Evolutionary conservation across 2,329 filamentous ascomycete species (phyloP).

Genomic region (Delphinella strobiligena): DNA sequence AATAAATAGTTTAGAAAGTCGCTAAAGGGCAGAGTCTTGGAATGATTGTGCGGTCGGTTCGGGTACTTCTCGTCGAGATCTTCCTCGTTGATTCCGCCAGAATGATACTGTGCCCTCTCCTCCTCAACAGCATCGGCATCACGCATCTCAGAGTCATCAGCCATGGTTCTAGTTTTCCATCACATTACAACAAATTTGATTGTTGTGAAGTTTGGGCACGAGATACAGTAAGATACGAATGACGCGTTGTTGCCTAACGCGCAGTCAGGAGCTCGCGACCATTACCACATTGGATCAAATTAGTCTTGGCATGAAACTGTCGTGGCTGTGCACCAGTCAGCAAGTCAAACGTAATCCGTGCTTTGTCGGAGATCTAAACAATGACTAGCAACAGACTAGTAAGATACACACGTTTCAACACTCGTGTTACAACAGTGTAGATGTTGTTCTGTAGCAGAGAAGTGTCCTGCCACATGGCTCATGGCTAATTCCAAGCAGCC

Average conservation of each 20-base stretch:
- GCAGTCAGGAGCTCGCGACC: no score
- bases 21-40: slow-evolving; percentile 69
- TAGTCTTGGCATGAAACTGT: no score
- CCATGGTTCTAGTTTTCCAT: slow-evolving; percentile 13
- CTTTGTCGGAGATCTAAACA: no score
- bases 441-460: neutral
- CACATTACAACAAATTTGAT: no score
- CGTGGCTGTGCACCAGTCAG: no score
- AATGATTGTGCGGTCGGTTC: slow-evolving; percentile 68
- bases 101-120: slow-evolving; percentile 37
- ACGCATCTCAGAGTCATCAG: slow-evolving; percentile 23
- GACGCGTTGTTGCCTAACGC: neutral
- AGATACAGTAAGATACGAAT: no score
- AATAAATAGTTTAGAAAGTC: slow-evolving; percentile 69
- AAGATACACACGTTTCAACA: no score
- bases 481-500: slow-evolving; percentile 7
- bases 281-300: no score
- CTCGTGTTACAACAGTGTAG: no score
- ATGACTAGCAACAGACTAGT: no score
- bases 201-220: no score
- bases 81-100: slow-evolving; percentile 28
- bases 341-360: no score
- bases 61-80: slow-evolving; percentile 54
- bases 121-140: slow-evolving; percentile 33
- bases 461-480: slow-evolving; percentile 1